Evolutionary conservation across 495 filamentous ascomycete species (phyloP).

Genomic region (Hyaloscypha variabilis): DNA sequence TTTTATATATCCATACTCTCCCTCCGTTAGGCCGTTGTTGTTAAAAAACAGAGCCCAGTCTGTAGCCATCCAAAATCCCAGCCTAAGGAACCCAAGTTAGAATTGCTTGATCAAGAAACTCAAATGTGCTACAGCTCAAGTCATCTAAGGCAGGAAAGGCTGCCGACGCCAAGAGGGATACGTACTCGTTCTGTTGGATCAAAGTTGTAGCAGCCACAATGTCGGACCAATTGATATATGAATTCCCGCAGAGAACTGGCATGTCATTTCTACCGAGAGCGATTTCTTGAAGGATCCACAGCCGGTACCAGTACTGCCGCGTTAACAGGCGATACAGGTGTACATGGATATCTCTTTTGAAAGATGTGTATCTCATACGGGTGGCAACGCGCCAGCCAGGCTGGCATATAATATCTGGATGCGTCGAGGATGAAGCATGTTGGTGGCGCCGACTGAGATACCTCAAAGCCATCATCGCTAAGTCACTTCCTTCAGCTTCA

Average conservation of each 20-base stretch:
- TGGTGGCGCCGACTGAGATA: neutral
- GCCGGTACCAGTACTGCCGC: conserved; percentile 7
- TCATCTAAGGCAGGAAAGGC: neutral
- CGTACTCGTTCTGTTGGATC: neutral
- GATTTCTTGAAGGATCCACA: conserved; percentile 15
- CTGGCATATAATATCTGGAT: neutral
- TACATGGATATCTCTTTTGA: neutral
- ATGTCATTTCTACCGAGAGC: neutral
- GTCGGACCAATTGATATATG: neutral
- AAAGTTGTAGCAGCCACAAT: neutral
- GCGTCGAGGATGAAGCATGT: neutral
- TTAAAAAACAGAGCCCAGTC: neutral
- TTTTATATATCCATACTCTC: neutral
- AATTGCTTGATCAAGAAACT: neutral
- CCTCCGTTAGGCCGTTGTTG: neutral
- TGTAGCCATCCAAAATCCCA: neutral
- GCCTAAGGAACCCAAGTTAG: neutral
- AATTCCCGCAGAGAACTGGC: conserved; percentile 14
- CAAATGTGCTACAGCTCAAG: neutral
- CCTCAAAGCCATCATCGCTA: neutral
- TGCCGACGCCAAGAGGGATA: neutral
- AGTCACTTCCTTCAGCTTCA: neutral
- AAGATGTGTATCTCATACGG: neutral
- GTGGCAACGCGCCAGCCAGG: neutral
- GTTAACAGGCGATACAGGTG: neutral